A percentile compares a stretch with the other conserved stretches of the same genome.
phyloP scores from a whole-genome alignment of 345 rosid genomes.

The Nasturtium officinale region DNA sequence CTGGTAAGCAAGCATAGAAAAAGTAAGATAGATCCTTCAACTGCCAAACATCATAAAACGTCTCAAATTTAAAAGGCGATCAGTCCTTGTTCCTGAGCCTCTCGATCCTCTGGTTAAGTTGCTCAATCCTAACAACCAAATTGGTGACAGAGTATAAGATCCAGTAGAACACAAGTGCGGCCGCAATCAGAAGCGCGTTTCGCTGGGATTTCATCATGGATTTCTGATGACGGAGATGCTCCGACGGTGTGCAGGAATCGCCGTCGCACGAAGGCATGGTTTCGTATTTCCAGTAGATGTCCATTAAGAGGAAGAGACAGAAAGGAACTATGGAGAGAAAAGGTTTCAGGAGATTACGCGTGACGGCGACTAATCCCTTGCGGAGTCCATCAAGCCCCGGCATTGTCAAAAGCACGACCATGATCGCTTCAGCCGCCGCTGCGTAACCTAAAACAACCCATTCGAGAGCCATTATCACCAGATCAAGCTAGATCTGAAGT shows the following conservation, averaged over 20 bases:
- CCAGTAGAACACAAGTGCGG: constrained; percentile 87
- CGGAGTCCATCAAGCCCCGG: constrained; percentile 85
- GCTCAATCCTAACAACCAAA: constrained; percentile 69
- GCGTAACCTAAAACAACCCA: constrained; percentile 91
- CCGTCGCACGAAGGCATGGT: constrained; percentile 73
- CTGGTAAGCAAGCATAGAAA: background rate
- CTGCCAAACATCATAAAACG: background rate
- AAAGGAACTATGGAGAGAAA: constrained; percentile 87
- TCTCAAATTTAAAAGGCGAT: constrained; percentile 2
- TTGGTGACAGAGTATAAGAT: constrained; percentile 74
- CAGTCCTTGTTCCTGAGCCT: constrained; percentile 63
- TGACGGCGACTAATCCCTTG: constrained; percentile 73
- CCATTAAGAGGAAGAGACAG: constrained; percentile 82
- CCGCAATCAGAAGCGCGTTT: constrained; percentile 74
- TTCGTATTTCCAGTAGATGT: constrained; percentile 95
- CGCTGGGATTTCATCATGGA: constrained; percentile 89
- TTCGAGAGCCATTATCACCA: constrained; percentile 73
- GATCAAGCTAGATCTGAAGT: constrained; percentile 34
- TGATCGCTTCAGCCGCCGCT: constrained; percentile 87
- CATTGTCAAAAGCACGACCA: constrained; percentile 77
- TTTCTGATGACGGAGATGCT: constrained; percentile 89
- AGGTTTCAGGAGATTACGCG: constrained; percentile 85
- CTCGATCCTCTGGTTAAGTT: constrained; percentile 69
- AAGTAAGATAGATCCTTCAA: constrained; percentile 14
- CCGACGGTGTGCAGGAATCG: constrained; percentile 73